A percentile compares a stretch with the other conserved stretches of the same genome.
Conservation (phyloP, 202 grass and related monocot genomes). For the Hordeum pubiflorum region DNA sequence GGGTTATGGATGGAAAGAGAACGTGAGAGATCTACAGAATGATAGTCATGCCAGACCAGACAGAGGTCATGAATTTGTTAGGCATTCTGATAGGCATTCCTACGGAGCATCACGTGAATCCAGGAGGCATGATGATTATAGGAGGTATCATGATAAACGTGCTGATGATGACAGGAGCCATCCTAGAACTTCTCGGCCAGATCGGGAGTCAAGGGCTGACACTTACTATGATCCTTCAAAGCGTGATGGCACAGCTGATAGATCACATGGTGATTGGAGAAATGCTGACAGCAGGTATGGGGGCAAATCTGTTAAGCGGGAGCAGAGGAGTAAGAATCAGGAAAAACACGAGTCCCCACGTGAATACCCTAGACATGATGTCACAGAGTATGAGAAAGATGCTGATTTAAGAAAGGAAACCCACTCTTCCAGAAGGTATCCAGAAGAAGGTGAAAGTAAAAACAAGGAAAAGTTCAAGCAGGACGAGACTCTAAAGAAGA, state of each 20-base stretch:
- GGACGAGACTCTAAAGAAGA: constrained; percentile 39
- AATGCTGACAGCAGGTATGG: constrained; percentile 31
- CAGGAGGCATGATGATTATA: constrained; percentile 61
- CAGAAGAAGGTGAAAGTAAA: constrained; percentile 43
- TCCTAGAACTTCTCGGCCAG: constrained; percentile 42
- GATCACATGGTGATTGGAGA: constrained; percentile 31
- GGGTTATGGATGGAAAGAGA: constrained; percentile 37
- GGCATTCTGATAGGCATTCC: constrained; percentile 41
- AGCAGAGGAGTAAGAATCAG: constrained; percentile 43
- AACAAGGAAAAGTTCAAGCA: constrained; percentile 43
- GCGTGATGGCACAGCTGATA: constrained; percentile 33
- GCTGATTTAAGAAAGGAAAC: constrained; percentile 42
- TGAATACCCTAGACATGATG: constrained; percentile 30
- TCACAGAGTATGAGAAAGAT: constrained; percentile 39
- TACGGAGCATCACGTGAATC: constrained; percentile 39
- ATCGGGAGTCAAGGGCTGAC: constrained; percentile 44
- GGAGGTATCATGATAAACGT: constrained; percentile 49
- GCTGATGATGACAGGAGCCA: constrained; percentile 48
- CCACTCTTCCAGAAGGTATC: constrained; percentile 27
- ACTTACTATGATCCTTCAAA: constrained; percentile 39
- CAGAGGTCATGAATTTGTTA: constrained; percentile 51
- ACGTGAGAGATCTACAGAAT: constrained; percentile 43
- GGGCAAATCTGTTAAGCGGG: constrained; percentile 35
- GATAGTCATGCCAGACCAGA: constrained; percentile 22
- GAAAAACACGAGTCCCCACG: constrained; percentile 29